Percentiles rank a stretch among this genome's conserved stretches.
Conservation (phyloP, 73 alveolate genomes). For the Blepharisma japonicum region DNA sequence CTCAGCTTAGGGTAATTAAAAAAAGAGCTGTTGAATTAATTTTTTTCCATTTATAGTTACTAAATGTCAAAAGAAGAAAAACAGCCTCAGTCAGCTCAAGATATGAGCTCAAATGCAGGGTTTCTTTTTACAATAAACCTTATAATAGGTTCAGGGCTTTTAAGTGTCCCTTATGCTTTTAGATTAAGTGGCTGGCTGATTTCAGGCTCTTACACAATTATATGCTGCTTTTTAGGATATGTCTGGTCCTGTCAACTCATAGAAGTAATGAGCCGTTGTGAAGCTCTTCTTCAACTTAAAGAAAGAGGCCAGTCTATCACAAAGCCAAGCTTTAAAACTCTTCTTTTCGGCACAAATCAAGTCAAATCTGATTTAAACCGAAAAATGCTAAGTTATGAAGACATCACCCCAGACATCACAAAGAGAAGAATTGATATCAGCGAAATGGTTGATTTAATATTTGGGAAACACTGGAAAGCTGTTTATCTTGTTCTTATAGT, state of each 20-base stretch:
- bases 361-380: no score
- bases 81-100: no score
- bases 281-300: not conserved
- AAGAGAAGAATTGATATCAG: conserved; percentile 21
- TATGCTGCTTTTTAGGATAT: not conserved
- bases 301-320: not conserved
- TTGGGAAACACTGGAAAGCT: not conserved
- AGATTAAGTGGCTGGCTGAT: conserved; percentile 19
- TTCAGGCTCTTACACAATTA: not conserved
- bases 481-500: not conserved
- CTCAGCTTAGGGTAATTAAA: no score
- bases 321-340: not conserved
- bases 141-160: conserved; percentile 10
- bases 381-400: not conserved
- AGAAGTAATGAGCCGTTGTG: not conserved
- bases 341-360: not conserved
- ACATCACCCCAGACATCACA: not conserved
- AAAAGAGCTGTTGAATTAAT: no score
- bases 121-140: conserved; percentile 9
- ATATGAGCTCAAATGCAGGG: not conserved
- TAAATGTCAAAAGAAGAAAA: no score
- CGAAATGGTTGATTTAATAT: not conserved
- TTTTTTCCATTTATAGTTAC: no score
- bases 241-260: not conserved
- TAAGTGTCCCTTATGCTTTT: not conserved